Evolutionary conservation across 2,329 filamentous ascomycete species (phyloP).

Genomic region (Fusarium subtropicale): DNA sequence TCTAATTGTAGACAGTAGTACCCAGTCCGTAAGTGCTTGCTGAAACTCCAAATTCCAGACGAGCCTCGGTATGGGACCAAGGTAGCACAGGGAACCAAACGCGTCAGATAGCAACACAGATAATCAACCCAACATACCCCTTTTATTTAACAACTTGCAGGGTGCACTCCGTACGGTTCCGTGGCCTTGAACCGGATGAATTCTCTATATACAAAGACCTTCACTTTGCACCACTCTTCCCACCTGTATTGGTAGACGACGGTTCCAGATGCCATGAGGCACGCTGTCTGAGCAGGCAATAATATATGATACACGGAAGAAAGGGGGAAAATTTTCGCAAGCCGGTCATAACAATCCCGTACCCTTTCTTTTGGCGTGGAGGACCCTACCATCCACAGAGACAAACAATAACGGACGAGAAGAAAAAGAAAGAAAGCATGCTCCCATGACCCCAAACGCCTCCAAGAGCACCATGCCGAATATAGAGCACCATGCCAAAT

Average conservation of each 20-base stretch:
- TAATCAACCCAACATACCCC: background rate
- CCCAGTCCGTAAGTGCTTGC: background rate
- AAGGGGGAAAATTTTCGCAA: slow-evolving; percentile 21
- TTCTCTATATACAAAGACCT: slow-evolving; percentile 41
- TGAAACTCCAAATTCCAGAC: slow-evolving; percentile 13
- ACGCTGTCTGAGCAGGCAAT: slow-evolving; percentile 42
- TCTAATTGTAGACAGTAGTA: background rate
- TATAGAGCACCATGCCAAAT: slow-evolving; percentile 47
- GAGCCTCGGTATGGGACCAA: slow-evolving; percentile 18
- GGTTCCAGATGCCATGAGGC: slow-evolving; percentile 38
- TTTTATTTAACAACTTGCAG: background rate
- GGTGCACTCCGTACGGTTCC: background rate
- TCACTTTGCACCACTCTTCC: slow-evolving; percentile 31
- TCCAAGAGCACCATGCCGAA: slow-evolving; percentile 36
- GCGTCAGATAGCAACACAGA: background rate
- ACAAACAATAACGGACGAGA: slow-evolving; percentile 10
- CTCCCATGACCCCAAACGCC: slow-evolving; percentile 48
- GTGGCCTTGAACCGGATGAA: slow-evolving; percentile 22
- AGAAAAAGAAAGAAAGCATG: slow-evolving; percentile 30
- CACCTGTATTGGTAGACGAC: slow-evolving; percentile 15
- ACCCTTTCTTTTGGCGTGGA: slow-evolving; percentile 50
- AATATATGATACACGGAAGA: slow-evolving; percentile 46
- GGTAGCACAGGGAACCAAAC: background rate
- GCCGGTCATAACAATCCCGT: slow-evolving; percentile 45
- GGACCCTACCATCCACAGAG: slow-evolving; percentile 48